These are phyloP conservation scores for Handroanthus guayacan DNA, from an alignment of 257 asterid genomes.

Conservation along the genomic window DNA sequence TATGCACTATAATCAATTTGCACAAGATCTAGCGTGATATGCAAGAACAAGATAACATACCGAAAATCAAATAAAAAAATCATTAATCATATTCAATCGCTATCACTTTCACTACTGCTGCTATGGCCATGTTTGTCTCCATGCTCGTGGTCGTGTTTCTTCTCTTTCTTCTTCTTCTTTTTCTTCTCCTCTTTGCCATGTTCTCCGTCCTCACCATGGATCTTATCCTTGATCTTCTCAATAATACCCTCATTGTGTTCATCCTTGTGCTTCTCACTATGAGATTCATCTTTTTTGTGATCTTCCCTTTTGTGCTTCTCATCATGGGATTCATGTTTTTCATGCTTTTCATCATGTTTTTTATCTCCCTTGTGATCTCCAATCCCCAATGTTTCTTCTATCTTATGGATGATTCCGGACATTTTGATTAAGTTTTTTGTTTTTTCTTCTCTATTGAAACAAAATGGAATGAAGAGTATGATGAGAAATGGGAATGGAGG, in stretches of 20 bases:
- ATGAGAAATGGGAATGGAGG: neutral
- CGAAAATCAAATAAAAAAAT: neutral
- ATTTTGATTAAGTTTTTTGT: slow-evolving; percentile 25
- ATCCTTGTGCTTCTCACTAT: slow-evolving; percentile 25
- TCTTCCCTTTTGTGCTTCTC: slow-evolving; percentile 9
- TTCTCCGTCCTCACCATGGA: slow-evolving; percentile 35
- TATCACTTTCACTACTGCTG: slow-evolving; percentile 47
- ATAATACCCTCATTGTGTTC: slow-evolving; percentile 30
- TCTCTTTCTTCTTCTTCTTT: slow-evolving; percentile 34
- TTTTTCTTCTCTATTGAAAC: neutral
- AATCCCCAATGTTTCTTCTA: slow-evolving; percentile 47
- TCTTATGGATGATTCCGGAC: slow-evolving; percentile 60
- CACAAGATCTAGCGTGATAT: neutral
- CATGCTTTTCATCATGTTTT: slow-evolving; percentile 23
- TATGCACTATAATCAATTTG: neutral
- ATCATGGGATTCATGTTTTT: slow-evolving; percentile 27
- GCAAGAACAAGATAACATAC: neutral
- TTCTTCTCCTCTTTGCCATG: slow-evolving; percentile 39
- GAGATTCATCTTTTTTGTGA: slow-evolving; percentile 26
- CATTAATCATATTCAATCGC: slow-evolving; percentile 37
- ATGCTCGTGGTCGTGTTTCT: slow-evolving; percentile 25
- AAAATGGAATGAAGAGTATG: neutral
- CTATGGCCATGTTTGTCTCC: slow-evolving; percentile 39
- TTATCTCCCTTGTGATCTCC: slow-evolving; percentile 42
- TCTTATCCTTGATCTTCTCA: slow-evolving; percentile 43